Base-by-base conservation (phyloP, 108 stramenopile species). In the Fragilaria radians region DNA sequence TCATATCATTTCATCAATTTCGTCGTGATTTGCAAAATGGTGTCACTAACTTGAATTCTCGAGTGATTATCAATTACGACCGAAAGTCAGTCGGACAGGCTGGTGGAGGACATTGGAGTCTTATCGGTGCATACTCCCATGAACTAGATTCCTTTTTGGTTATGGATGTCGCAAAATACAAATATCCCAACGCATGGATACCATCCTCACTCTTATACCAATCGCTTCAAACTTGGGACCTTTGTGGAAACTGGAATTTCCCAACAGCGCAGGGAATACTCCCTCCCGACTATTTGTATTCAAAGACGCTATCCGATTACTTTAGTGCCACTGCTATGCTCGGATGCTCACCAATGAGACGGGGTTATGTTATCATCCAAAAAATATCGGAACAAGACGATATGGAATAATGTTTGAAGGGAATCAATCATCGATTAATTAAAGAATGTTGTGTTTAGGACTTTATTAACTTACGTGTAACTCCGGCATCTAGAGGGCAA, bases 131-230 rank as follows among this genome's bases (percentile, higher is more conserved):
- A 27, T 97, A 91, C 78, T 69, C 83, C 63, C 36, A 48, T 25
- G 62, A 50, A 5, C 66, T 68, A 0, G 97, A 95, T 61, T 53
- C 74, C n/a, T 96, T 99, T 28, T 77, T 97, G 48, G 67, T 99
- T 42, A 66, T 99, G 82, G 98, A 99, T 72, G 83, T 93, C 28
- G 98, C 98, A 34, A 94, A 96, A 54, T 99, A 97, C 85, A 99
- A 99, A 77, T 93, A 94, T 73, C 91, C 95, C 0, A 80, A 92
- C 28, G 93, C 84, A 42, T 99, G 98, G 98, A 89, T 93, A 17
- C 63, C 86, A 2, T 67, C 94, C 21, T 68, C 61, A 0, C 57
- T 52, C 5, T 63, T 97, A 47, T 81, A 72, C 51, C 62, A 71
- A 1, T 76, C 94, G 7, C 85, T 96, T 76, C 59, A 50, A 11